Percentiles rank a stretch among this genome's conserved stretches.
Evolutionary conservation across 805 yeast genomes (phyloP).

Genomic region (Saccharomycopsis oosterbeekiorum): DNA sequence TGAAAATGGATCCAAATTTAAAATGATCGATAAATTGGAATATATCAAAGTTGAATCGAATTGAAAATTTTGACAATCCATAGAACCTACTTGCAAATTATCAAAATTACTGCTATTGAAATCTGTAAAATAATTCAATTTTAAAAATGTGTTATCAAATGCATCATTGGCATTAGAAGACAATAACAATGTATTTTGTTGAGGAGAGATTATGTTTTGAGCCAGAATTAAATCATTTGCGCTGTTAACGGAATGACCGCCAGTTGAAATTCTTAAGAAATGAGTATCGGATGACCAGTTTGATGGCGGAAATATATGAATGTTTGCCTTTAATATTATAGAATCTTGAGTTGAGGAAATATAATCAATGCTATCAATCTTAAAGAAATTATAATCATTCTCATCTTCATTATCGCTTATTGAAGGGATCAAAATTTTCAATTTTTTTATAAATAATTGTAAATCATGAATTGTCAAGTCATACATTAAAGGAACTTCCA

Average conservation of each 20-base stretch:
- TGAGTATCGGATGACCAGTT: background rate
- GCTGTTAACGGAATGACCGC: background rate
- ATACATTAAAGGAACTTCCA: slow-evolving; percentile 1
- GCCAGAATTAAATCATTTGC: background rate
- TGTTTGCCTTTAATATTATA: slow-evolving; percentile 3
- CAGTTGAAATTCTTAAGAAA: background rate
- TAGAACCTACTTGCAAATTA: slow-evolving; percentile 8
- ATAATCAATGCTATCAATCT: slow-evolving; percentile 7
- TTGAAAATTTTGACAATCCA: slow-evolving; percentile 4
- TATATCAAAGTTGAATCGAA: slow-evolving; percentile 5
- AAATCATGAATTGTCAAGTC: slow-evolving; percentile 1
- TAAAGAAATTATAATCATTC: background rate
- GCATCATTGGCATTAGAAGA: background rate
- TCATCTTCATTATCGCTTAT: no score
- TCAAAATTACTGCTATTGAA: background rate
- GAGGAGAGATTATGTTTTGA: background rate
- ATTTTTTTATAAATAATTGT: background rate
- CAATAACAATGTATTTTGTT: background rate
- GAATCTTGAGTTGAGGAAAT: slow-evolving; percentile 9
- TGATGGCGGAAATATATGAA: slow-evolving; percentile 6
- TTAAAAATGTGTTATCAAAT: background rate
- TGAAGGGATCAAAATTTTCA: background rate
- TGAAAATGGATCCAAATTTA: slow-evolving; percentile 9
- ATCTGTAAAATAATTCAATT: slow-evolving; percentile 11
- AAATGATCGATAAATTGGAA: slow-evolving; percentile 10